phyloP scores from a whole-genome alignment of 2,329 filamentous ascomycete species.

The Escovopsis sp. region DNA sequence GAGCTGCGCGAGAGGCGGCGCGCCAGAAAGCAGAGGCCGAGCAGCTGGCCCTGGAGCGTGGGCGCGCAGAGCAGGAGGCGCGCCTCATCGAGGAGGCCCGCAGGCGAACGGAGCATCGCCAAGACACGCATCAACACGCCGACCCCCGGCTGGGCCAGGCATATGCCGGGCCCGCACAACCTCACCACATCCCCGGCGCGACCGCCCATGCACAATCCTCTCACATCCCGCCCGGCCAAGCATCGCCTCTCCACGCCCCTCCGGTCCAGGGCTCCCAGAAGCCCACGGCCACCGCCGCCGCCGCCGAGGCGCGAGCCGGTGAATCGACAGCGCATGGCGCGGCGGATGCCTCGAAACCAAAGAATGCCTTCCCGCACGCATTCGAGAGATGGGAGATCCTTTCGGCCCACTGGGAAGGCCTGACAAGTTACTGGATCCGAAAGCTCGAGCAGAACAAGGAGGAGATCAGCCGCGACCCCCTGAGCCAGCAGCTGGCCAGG shows the following conservation, averaged over 20 bases:
- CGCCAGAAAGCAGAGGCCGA: slow-evolving; percentile 53
- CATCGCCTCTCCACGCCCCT: slow-evolving; percentile 5
- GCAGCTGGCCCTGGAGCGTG: slow-evolving; percentile 36
- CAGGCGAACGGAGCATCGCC: slow-evolving; percentile 44
- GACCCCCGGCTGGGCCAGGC: slow-evolving; percentile 19
- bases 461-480: slow-evolving; percentile 66
- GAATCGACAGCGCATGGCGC: slow-evolving; percentile 9
- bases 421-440: slow-evolving; percentile 95
- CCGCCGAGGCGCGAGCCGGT: slow-evolving; percentile 7
- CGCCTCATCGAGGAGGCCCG: slow-evolving; percentile 40
- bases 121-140: slow-evolving; percentile 16
- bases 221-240: slow-evolving; percentile 3
- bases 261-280: slow-evolving; percentile 8
- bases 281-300: slow-evolving; percentile 7
- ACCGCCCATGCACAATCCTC: slow-evolving; percentile 6
- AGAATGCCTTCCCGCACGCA: slow-evolving; percentile 80
- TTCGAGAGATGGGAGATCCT: slow-evolving; percentile 96
- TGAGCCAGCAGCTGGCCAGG: slow-evolving; percentile 76
- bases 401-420: slow-evolving; percentile 93
- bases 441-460: slow-evolving; percentile 81
- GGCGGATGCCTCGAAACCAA: slow-evolving; percentile 22
- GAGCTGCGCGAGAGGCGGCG: slow-evolving; percentile 61
- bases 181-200: slow-evolving; percentile 4
- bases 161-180: slow-evolving; percentile 12
- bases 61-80: slow-evolving; percentile 42